Evolutionary conservation across 2,329 filamentous ascomycete species (phyloP).

Genomic region (Colletotrichum cereale): DNA sequence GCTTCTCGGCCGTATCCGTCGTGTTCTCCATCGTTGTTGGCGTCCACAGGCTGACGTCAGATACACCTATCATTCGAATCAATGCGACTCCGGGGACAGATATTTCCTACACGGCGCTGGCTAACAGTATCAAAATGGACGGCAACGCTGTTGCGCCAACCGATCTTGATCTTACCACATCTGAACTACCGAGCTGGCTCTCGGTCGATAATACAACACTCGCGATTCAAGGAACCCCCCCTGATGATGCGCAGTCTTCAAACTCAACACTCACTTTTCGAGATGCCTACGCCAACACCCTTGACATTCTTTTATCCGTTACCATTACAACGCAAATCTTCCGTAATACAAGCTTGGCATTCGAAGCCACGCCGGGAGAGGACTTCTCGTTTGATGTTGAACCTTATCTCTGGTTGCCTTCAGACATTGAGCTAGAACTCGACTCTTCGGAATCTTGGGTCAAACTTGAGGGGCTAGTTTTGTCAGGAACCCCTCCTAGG

Average conservation of each 20-base stretch:
- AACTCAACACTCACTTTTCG: constrained; percentile 73
- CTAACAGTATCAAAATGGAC: constrained; percentile 68
- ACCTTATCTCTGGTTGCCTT: constrained; percentile 56
- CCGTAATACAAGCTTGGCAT: constrained; percentile 52
- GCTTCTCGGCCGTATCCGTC: constrained; percentile 76
- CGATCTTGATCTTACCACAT: constrained; percentile 65
- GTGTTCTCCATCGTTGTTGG: constrained; percentile 80
- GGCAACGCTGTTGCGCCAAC: constrained; percentile 60
- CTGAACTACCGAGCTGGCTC: constrained; percentile 76
- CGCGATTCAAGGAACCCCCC: constrained; percentile 73
- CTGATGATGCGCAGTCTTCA: constrained; percentile 66
- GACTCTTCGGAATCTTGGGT: constrained; percentile 59
- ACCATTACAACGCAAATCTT: constrained; percentile 56
- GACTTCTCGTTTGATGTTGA: constrained; percentile 58
- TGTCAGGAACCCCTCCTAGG: constrained; percentile 57
- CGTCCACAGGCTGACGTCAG: constrained; percentile 76
- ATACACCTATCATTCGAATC: constrained; percentile 66
- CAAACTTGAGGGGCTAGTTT: constrained; percentile 51
- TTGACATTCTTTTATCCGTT: constrained; percentile 64
- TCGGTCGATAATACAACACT: constrained; percentile 72
- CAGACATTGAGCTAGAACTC: constrained; percentile 53
- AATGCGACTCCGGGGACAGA: constrained; percentile 67
- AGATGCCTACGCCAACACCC: constrained; percentile 70
- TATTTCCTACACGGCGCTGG: constrained; percentile 66
- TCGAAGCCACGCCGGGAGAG: constrained; percentile 57